phyloP scores from a whole-genome alignment of 1,284 basidiomycete species.

The Cystobasidium slooffiae region DNA sequence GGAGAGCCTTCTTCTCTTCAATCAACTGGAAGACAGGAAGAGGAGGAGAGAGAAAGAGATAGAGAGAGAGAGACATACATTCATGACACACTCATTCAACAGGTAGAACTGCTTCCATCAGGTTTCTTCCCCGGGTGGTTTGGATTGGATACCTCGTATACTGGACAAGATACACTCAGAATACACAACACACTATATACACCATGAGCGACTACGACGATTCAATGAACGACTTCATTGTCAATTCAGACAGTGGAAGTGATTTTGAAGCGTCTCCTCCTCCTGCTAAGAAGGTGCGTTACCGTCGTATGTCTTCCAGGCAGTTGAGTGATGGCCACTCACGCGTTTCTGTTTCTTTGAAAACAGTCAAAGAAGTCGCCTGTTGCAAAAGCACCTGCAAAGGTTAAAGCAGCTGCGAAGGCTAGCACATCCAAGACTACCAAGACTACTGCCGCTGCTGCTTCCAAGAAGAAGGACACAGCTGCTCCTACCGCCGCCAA shows the following conservation, averaged over 20 bases:
- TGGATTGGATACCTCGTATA: neutral
- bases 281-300: conserved; percentile 43
- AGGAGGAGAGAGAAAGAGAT: too few species aligned
- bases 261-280: conserved; percentile 43
- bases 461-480: conserved; percentile 22
- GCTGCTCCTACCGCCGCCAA: conserved; percentile 15
- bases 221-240: conserved; percentile 41
- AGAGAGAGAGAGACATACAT: too few species aligned
- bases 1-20: too few species aligned
- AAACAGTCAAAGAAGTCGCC: conserved; percentile 41
- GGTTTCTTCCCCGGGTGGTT: too few species aligned
- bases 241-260: conserved; percentile 38
- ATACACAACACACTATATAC: neutral
- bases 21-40: too few species aligned
- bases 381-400: conserved; percentile 39
- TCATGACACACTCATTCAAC: too few species aligned
- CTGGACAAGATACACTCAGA: neutral
- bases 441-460: neutral
- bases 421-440: conserved; percentile 15
- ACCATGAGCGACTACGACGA: conserved; percentile 25
- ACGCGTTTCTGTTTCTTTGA: neutral
- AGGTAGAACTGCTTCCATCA: too few species aligned
- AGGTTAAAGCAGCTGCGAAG: conserved; percentile 31
- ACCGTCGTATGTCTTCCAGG: neutral
- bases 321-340: neutral